phyloP scores from a whole-genome alignment of 331 rosid species.

The Telfairia occidentalis region DNA sequence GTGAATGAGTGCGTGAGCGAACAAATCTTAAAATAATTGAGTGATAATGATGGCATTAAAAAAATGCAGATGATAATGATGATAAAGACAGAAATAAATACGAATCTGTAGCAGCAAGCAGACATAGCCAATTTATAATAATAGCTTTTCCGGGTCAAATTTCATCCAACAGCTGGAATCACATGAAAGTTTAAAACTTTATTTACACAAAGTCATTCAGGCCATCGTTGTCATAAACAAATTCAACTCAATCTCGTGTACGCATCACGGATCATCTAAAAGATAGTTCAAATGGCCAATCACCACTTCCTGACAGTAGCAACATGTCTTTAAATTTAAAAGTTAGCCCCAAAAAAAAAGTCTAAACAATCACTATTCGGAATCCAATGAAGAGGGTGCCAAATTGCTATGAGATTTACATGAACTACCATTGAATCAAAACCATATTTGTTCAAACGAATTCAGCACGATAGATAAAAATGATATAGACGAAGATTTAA shows the following conservation, averaged over 20 bases:
- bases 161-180: constrained; percentile 29
- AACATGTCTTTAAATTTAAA: constrained; percentile 10
- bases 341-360: neutral
- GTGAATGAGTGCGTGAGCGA: neutral
- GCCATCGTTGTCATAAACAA: constrained; percentile 25
- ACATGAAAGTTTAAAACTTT: constrained; percentile 24
- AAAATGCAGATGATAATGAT: constrained; percentile 1
- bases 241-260: constrained; percentile 41
- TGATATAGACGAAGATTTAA: neutral
- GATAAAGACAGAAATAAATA: neutral
- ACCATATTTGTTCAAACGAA: neutral
- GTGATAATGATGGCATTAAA: constrained; percentile 1
- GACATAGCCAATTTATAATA: constrained; percentile 1
- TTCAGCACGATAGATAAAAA: neutral
- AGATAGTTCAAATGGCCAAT: constrained; percentile 27
- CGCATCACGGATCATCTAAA: constrained; percentile 29
- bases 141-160: constrained; percentile 10
- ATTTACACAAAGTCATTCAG: constrained; percentile 25
- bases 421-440: neutral
- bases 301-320: constrained; percentile 2
- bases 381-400: neutral
- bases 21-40: neutral
- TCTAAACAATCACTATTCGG: neutral
- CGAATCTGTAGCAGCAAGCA: neutral
- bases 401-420: neutral